phyloP scores from a whole-genome alignment of 1,284 basidiomycete species.

The Bondarzewia mesenterica region DNA sequence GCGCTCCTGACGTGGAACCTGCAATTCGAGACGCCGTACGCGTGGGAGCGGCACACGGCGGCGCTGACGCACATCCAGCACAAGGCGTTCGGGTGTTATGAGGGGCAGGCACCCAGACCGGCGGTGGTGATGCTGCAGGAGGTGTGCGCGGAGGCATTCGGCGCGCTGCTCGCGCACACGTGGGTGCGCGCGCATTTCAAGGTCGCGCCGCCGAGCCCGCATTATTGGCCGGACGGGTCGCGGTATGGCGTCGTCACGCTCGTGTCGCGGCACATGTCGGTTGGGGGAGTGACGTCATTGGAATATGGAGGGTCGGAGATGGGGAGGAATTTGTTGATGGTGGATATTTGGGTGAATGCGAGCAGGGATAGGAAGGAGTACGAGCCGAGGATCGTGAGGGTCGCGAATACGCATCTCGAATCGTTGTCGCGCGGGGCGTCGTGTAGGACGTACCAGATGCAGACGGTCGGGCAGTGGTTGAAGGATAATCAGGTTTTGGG shows the following conservation, averaged over 20 bases:
- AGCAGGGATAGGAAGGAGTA: constrained; percentile 17
- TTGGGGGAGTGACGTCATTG: constrained; percentile 35
- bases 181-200: constrained; percentile 58
- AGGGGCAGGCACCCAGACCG: constrained; percentile 37
- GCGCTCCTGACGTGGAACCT: constrained; percentile 62
- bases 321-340: constrained; percentile 46
- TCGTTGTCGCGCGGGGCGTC: constrained; percentile 37
- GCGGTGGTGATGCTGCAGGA: constrained; percentile 63
- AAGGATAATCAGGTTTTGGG: constrained; percentile 37
- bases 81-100: constrained; percentile 36
- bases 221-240: constrained; percentile 41
- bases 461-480: constrained; percentile 39
- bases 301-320: constrained; percentile 41
- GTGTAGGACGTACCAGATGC: constrained; percentile 44
- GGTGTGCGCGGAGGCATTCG: constrained; percentile 36
- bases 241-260: constrained; percentile 59
- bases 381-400: constrained; percentile 33
- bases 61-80: constrained; percentile 47
- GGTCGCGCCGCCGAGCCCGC: constrained; percentile 41
- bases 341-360: constrained; percentile 41
- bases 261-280: constrained; percentile 44
- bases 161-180: constrained; percentile 36
- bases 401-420: constrained; percentile 68
- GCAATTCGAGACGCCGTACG: constrained; percentile 33
- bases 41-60: constrained; percentile 33